Evolutionary conservation across 345 rosid genomes (phyloP), one percentile per base, ranked within the genome.

Genomic region (Acer saccharum): DNA sequence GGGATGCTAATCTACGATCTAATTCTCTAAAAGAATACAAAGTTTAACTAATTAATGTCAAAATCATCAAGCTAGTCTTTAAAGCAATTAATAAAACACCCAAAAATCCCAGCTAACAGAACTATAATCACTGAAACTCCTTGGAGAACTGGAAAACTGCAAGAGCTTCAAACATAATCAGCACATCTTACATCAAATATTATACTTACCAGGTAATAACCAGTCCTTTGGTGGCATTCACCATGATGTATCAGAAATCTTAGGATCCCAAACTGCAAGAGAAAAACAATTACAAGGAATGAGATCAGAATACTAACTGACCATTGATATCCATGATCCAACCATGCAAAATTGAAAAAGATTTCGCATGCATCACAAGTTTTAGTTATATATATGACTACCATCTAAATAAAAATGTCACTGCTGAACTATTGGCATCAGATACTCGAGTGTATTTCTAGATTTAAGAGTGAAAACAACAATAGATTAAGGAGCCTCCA

Each of bases 151-250:
- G 41, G 17, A 6, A 8, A 71, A 54, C 23, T 32, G 9, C 58
- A 61, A 41, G 58, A 61, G 8, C 21, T 55, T 39, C 13, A 46
- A 10, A 54, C 35, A 21, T 11, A 67, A 57, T 54, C 20, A 67
- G 12, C 20, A 68, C 67, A 14, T 58, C 73, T 25, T 2, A 46
- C 25, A 12, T 12, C 39, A 25, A 13, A 58, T n/a, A 32, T 7
- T 21, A 70, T 65, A 21, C 39, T 86, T 77, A 93, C 98, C 92
- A 93, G 70, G 97, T 85, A 64, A 93, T 81, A 81, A 93, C 89
- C 66, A 92, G 84, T 76, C 98, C 97, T 86, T 92, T 90, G 67
- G 91, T 94, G 8, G 98, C 98, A 65, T 90, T 94, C 52, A 92
- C 97, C 98, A 94, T 94, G 63, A 69, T 74, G 77, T 46, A 73